Conservation (phyloP, 2,329 filamentous ascomycete genomes). For the Penicillium sp. region DNA sequence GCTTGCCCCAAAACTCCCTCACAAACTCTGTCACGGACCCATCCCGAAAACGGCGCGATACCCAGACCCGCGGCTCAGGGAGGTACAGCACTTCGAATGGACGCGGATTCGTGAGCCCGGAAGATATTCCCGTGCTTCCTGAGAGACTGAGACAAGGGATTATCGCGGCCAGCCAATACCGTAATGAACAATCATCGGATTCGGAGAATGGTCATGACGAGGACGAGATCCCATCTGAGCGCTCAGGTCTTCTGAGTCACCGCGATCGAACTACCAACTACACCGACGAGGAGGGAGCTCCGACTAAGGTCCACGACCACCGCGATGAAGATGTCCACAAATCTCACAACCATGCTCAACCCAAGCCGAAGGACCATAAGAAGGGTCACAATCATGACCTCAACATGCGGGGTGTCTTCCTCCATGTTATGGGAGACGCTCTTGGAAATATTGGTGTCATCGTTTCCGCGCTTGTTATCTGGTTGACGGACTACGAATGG, state of each 20-base stretch:
- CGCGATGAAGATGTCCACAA: constrained; percentile 52
- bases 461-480: constrained; percentile 76
- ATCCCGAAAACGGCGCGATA: constrained; percentile 32
- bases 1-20: constrained; percentile 24
- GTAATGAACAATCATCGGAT: constrained; percentile 52
- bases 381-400: constrained; percentile 59
- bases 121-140: constrained; percentile 77
- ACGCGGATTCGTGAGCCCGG: constrained; percentile 56
- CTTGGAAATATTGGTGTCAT: constrained; percentile 50
- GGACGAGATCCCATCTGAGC: constrained; percentile 49
- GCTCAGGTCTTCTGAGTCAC: constrained; percentile 38
- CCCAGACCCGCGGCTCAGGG: constrained; percentile 28
- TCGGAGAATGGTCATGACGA: constrained; percentile 57
- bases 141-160: constrained; percentile 90
- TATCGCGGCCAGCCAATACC: constrained; percentile 72
- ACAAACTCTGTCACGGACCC: constrained; percentile 28
- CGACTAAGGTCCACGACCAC: constrained; percentile 13
- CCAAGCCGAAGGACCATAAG: constrained; percentile 60
- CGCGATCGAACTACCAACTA: constrained; percentile 41
- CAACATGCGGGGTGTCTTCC: constrained; percentile 80
- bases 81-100: constrained; percentile 55
- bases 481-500: constrained; percentile 78
- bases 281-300: constrained; percentile 27
- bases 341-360: constrained; percentile 74
- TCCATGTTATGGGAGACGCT: constrained; percentile 56